phyloP scores from a whole-genome alignment of 73 alveolate species.

The Uronychia setigera region DNA sequence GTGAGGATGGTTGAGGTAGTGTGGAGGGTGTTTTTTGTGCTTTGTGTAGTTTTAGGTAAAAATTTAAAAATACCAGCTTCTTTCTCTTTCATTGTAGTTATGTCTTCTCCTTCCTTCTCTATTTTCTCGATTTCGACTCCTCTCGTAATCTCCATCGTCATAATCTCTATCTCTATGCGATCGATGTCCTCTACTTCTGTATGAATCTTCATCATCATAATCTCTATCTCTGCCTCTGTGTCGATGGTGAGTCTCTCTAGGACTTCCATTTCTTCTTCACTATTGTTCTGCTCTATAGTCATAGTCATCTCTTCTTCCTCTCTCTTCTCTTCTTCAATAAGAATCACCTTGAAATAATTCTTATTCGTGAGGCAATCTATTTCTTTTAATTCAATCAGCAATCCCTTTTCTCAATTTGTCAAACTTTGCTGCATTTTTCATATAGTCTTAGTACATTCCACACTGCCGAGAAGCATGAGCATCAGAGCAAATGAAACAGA shows the following conservation, averaged over 20 bases:
- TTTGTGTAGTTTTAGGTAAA: too few species aligned
- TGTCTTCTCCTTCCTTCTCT: neutral
- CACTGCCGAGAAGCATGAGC: neutral
- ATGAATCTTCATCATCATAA: too few species aligned
- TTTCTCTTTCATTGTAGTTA: too few species aligned
- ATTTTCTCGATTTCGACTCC: neutral
- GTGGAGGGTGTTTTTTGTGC: too few species aligned
- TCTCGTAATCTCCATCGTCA: neutral
- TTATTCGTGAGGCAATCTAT: neutral
- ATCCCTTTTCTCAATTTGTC: neutral
- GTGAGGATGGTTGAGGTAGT: too few species aligned
- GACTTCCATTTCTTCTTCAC: neutral
- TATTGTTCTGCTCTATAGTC: neutral
- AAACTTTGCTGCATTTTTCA: neutral
- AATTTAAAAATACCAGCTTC: too few species aligned
- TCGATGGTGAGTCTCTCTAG: neutral
- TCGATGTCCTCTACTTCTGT: too few species aligned
- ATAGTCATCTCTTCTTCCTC: neutral
- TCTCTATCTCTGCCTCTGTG: neutral
- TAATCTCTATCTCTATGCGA: neutral
- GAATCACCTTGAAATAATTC: neutral
- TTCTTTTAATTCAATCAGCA: neutral
- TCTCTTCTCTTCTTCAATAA: neutral
- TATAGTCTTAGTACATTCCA: neutral
- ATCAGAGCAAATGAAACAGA: neutral